These are phyloP conservation scores for Litsea cubeba DNA, from an alignment of 164 flowering plant species.

Conservation along the genomic window DNA sequence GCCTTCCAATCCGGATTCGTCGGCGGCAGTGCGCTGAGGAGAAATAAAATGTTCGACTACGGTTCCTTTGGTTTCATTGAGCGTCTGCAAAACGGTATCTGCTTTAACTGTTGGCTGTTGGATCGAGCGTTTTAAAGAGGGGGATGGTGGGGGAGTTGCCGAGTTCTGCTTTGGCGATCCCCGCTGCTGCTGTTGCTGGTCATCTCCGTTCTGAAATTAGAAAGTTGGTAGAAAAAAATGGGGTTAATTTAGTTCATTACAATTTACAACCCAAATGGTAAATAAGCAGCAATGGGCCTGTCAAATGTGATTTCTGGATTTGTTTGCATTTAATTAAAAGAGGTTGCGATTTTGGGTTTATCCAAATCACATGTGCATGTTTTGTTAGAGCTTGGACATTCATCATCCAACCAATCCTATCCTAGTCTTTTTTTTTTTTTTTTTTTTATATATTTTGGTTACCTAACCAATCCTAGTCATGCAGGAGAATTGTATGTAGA, in stretches of 20 bases:
- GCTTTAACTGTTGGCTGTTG: background rate
- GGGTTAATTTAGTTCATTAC: background rate
- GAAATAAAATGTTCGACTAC: background rate
- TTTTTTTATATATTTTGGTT: too few species aligned
- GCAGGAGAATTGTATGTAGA: too few species aligned
- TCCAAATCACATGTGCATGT: background rate
- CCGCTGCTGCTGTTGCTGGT: background rate
- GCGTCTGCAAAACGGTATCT: background rate
- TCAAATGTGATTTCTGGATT: background rate
- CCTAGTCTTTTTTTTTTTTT: too few species aligned
- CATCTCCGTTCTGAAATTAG: background rate
- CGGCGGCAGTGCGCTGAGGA: background rate
- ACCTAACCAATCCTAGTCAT: too few species aligned
- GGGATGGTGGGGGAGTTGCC: constrained; percentile 3
- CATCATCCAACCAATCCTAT: background rate
- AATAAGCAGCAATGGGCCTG: too few species aligned
- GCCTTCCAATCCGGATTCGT: background rate
- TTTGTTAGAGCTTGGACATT: background rate
- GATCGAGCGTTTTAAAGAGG: background rate
- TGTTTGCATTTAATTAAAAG: too few species aligned
- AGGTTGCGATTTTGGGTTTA: too few species aligned
- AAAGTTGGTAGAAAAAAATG: background rate
- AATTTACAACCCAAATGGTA: background rate
- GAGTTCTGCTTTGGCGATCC: background rate
- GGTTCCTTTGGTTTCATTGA: background rate